Evolutionary conservation across 2,329 filamentous ascomycete genomes (phyloP).

Genomic region (Aspergillus sp.): DNA sequence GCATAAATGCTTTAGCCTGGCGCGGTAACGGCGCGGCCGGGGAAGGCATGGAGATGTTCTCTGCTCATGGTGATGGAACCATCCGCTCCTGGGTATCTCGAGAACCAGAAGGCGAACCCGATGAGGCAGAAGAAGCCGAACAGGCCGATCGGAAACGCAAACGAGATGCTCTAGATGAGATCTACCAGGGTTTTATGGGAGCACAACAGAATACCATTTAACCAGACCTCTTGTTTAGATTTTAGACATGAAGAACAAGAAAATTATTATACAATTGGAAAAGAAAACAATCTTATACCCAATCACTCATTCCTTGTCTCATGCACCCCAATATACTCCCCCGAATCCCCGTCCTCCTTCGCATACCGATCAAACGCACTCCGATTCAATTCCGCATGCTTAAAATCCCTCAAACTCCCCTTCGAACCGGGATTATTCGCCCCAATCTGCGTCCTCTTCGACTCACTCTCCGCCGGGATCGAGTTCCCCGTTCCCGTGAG

Average conservation of each 20-base stretch:
- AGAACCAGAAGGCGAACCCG: conserved; percentile 43
- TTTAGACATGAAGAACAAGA: too few relatives aligned
- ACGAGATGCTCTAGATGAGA: conserved; percentile 71
- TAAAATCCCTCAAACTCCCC: conserved; percentile 32
- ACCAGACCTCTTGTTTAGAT: too few relatives aligned
- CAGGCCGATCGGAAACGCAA: conserved; percentile 58
- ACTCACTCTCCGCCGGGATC: conserved; percentile 32
- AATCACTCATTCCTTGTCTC: conserved; percentile 16
- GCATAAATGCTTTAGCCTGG: conserved; percentile 75
- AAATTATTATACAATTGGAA: background rate
- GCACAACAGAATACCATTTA: background rate
- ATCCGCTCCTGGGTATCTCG: conserved; percentile 74
- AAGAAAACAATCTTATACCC: too few relatives aligned
- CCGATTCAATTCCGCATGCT: conserved; percentile 34
- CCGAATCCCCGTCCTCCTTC: conserved; percentile 30
- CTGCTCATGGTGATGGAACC: conserved; percentile 76
- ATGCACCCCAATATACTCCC: conserved; percentile 25
- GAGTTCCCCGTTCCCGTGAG: conserved; percentile 38
- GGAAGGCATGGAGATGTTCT: conserved; percentile 67
- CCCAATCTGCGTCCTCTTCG: conserved; percentile 26
- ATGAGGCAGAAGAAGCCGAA: conserved; percentile 47
- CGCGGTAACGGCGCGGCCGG: conserved; percentile 56
- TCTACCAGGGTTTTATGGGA: conserved; percentile 70
- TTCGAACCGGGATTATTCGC: conserved; percentile 32
- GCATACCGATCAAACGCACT: conserved; percentile 34